These are phyloP conservation scores for Talaromyces sp. DNA, from an alignment of 2,329 filamentous ascomycete genomes.

Conservation along the genomic window DNA sequence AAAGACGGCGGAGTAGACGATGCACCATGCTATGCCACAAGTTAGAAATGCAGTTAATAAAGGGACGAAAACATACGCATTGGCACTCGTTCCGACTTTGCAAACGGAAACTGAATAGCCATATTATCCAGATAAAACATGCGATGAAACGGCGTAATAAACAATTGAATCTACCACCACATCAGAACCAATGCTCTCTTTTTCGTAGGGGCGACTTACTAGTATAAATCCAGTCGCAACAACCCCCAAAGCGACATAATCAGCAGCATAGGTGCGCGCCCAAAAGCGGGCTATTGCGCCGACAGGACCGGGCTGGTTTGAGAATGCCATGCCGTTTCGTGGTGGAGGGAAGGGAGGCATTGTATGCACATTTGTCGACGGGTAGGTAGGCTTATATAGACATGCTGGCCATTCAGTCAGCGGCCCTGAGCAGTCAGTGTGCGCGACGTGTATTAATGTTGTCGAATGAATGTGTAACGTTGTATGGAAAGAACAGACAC, in stretches of 20 bases:
- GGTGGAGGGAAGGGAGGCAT: conserved; percentile 18
- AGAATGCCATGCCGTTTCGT: conserved; percentile 22
- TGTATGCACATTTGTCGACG: not conserved
- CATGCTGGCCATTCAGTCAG: not conserved
- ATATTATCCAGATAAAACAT: conserved; percentile 89
- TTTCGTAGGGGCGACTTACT: conserved; percentile 17
- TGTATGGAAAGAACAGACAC: not conserved
- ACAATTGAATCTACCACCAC: conserved; percentile 58
- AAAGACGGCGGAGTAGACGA: conserved; percentile 73
- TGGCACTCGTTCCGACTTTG: conserved; percentile 77
- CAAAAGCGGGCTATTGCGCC: conserved; percentile 53
- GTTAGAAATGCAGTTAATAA: no score
- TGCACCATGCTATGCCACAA: conserved; percentile 57
- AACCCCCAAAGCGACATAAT: conserved; percentile 76
- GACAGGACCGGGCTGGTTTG: conserved; percentile 39
- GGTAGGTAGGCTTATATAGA: not conserved
- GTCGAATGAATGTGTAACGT: not conserved
- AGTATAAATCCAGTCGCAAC: conserved; percentile 63
- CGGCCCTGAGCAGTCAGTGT: no score
- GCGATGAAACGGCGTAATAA: conserved; percentile 84
- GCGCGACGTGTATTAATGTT: not conserved
- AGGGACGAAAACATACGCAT: conserved; percentile 56
- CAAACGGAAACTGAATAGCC: conserved; percentile 81
- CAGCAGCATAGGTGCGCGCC: conserved; percentile 77
- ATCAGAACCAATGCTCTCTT: not conserved